Evolutionary conservation across 192 early-diverging fungal genomes (phyloP), one percentile per base, ranked within the genome.

Genomic region (Neocallimastix lanati): DNA sequence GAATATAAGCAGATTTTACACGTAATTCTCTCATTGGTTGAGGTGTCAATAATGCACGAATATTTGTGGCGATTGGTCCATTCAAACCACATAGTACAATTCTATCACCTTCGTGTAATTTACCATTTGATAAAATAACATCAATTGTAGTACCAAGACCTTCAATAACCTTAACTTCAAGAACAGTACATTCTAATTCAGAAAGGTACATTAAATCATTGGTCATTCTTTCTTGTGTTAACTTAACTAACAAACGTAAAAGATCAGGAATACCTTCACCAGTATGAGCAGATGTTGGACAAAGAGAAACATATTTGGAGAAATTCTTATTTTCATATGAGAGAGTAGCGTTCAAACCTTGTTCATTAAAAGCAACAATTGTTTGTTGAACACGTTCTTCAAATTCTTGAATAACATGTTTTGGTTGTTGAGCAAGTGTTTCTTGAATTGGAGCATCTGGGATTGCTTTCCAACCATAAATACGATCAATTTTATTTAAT

Each of bases 141-240:
- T 99, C 98, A 78, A 98, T 94, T 4, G 98, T 98, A 0, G 96
- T 99, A 79, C 97, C 97, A 76, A 96, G 89, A 82, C 98, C 98
- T 87, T 99, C 98, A 83, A 98, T 91, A 16, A 97, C 96, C 89
- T 99, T 99, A 82, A 99, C 98, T 89, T 99, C 98, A 80, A 99
- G 84, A 40, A 99, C 96, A 27, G 98, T 98, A 89, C 96, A 96
- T 87, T 97, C 95, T 29, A 98, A 86, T 86, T 96, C 94, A 14
- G 94, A 93, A 78, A 98, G 86, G 81, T 97, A 99, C 98, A 98
- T 99, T 76, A 99, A 87, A 81, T 92, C 85, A 76, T 96, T 90
- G n/a, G 94, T 91, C 95, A 99, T 95, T 79, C 95, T 90, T 76
- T 88, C 90, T 88, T 99, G 98, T 0, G 96, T 96, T 83, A 99